Base-by-base conservation (phyloP, 176 grass and related monocot species). In the Secale cereale region DNA sequence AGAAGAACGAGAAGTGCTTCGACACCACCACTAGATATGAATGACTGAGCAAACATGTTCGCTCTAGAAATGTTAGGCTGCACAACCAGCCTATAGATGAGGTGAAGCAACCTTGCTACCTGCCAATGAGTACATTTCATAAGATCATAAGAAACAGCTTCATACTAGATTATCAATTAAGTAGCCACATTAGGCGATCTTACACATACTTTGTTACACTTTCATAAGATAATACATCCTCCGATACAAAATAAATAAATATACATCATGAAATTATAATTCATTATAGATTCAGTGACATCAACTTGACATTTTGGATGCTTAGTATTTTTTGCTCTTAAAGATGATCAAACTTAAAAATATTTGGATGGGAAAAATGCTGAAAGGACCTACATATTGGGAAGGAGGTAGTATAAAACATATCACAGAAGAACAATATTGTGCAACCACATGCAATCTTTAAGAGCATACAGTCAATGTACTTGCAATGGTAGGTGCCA, bases 1-100 rank as follows among this genome's bases (percentile, higher is more conserved):
- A 98, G 88, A 82, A 98, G 89, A 94, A 95, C 91, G 7, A 98
- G 96, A 86, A 98, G 89, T 85, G 93, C 88, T 83, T 98, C 96
- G 65, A 98, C 62, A 30, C 96, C 96, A 28, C 96, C 93, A 79
- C 65, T 82, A 76, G 93, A 94, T 71, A 98, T 91, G 75, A 98
- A 98, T 52, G 93, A 89, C 36, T 98, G 87, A 81, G 93, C 83
- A 95, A 98, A 98, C 74, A 93, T 90, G 85, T 90, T 86, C 81
- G 91, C 96, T 67, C 91, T 91, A 78, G 91, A 92, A 64, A 92
- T 79, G 52, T 98, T 98, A 59, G 96, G 96, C 65, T 98, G 96
- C 61, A 93, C 96, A 77, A 95, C 89, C 81, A 98, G 85, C 79
- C 96, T 98, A 81, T 94, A 98, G 64, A 98, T 87, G 76, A 98